Conservation (phyloP, 2,329 filamentous ascomycete species). For the Diaporthe humulicola region DNA sequence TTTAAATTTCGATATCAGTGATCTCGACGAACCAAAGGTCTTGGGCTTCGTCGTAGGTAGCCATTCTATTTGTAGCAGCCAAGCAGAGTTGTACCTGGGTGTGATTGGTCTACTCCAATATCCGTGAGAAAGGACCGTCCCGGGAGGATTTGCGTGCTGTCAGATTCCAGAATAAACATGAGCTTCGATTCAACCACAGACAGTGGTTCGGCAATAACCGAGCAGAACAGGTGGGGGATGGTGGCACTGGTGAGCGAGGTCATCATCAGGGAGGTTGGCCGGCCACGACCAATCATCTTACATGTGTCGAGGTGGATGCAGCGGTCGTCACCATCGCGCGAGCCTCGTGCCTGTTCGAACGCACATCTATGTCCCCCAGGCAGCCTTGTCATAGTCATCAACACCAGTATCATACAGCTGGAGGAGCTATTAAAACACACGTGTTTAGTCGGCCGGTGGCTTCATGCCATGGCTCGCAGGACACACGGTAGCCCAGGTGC, state of each 20-base stretch:
- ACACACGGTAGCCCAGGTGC: too few species aligned
- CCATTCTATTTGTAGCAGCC: background rate
- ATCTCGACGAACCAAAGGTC: too few species aligned
- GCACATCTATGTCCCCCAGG: background rate
- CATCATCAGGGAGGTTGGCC: background rate
- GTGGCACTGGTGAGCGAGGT: background rate
- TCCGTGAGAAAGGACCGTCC: too few species aligned
- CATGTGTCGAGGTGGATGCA: background rate
- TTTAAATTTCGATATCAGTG: background rate
- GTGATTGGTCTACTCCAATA: background rate
- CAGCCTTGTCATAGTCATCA: too few species aligned
- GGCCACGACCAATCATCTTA: slow-evolving; percentile 27
- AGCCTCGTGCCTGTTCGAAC: background rate
- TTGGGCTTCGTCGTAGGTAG: background rate
- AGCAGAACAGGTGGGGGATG: slow-evolving; percentile 14
- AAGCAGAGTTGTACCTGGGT: background rate
- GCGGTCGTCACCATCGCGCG: background rate
- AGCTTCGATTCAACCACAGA: background rate
- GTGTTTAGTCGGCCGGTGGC: too few species aligned
- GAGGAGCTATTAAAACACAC: background rate
- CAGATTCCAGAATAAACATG: background rate
- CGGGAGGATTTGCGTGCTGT: background rate
- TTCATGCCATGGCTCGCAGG: background rate
- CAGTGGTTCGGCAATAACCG: background rate
- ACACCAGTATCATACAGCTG: too few species aligned